Evolutionary conservation across 495 filamentous ascomycete genomes (phyloP), one percentile per base, ranked within the genome.

Genomic region (Aspergillus kassunensis): DNA sequence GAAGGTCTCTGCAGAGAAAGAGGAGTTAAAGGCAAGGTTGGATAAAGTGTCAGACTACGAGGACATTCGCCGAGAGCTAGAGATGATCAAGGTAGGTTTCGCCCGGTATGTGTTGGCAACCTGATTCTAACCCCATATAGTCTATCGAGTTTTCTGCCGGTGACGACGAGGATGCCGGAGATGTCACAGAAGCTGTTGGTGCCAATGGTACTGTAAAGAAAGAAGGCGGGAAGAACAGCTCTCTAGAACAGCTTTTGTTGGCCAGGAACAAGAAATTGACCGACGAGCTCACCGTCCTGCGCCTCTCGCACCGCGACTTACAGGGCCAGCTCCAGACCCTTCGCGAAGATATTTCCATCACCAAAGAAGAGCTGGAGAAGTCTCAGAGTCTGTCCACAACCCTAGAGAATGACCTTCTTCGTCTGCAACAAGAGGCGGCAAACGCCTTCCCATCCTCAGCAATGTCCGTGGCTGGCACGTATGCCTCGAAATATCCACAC

Each of bases 91-190:
- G 71, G 81, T 84, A 64, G 39, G 64, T 42, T 29, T 18, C n/a
- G n/a, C n/a, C 18, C 5, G 25, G 11, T 1, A 10, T 11, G 29
- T 15, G 16, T 20, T 30, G n/a, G 6, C 2, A 4, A n/a, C 9
- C 8, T 5, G 23, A n/a, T 6, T 15, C 31, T 44, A 36, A 53
- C 19, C 4, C 7, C 13, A 1, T 40, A 11, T 43, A 86, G 83
- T 93, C 91, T 57, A 96, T 98, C 54, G 93, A 98, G 64, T 96
- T 98, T 61, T 84, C 91, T 0, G 88, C 89, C 0, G 89, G 88
- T 8, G 90, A 96, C 55, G 90, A 96, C 54, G 90, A 93, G 19
- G 86, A 88, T 6, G 64, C 50, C 18, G 65, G 57, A 3, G 67
- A 70, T 30, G 40, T 58, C 35, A 56, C 44, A n/a, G 64, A 66